phyloP scores from a whole-genome alignment of 345 rosid genomes.

The Bruguiera gymnorhiza region DNA sequence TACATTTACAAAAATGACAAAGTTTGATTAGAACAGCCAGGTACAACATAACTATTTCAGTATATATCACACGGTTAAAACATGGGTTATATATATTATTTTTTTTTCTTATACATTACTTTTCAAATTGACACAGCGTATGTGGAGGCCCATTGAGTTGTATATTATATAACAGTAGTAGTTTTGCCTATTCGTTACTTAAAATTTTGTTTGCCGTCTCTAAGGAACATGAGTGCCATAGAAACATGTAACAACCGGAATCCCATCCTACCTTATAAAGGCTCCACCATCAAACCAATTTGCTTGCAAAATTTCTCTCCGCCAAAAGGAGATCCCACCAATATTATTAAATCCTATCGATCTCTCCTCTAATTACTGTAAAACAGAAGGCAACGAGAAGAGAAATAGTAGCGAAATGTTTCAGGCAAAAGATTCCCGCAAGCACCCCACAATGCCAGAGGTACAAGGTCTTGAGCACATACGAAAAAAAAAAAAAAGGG shows the following conservation, averaged over 20 bases:
- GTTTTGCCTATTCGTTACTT: too few species aligned
- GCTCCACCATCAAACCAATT: too few species aligned
- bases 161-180: too few species aligned
- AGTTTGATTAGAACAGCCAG: constrained; percentile 15
- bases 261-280: too few species aligned
- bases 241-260: too few species aligned
- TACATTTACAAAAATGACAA: constrained; percentile 32
- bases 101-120: neutral
- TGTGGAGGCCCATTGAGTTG: too few species aligned
- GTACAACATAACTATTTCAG: constrained; percentile 4
- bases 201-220: too few species aligned
- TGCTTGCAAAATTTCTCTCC: too few species aligned
- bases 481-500: too few species aligned
- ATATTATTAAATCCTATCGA: neutral
- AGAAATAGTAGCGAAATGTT: constrained; percentile 35
- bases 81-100: constrained; percentile 1
- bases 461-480: constrained; percentile 27
- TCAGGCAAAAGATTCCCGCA: constrained; percentile 38
- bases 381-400: neutral
- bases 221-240: too few species aligned
- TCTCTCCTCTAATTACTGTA: neutral
- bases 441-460: constrained; percentile 63
- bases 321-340: neutral
- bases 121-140: neutral
- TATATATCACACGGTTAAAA: constrained; percentile 26